These are phyloP conservation scores for Discostella stelligeroides DNA, from an alignment of 108 stramenopile genomes.

Conservation along the genomic window DNA sequence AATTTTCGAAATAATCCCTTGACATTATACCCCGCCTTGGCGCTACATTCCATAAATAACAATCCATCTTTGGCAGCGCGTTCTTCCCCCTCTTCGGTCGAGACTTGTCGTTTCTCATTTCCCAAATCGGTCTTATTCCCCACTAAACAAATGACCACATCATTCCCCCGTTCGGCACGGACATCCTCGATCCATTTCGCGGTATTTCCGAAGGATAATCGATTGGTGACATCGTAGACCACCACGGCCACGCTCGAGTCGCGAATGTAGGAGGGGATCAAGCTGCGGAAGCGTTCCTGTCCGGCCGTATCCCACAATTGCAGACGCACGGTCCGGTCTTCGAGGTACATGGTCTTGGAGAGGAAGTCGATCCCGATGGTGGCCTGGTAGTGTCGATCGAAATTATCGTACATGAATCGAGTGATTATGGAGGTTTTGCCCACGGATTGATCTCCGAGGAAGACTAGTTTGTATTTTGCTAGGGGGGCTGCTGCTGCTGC, in stretches of 20 bases:
- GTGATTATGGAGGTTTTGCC: constrained; percentile 99
- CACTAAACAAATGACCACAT: constrained; percentile 98
- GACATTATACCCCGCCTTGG: constrained; percentile 98
- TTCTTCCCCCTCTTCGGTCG: constrained; percentile 97
- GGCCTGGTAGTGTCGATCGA: constrained; percentile 98
- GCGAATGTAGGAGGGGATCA: constrained; percentile 99
- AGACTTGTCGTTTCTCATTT: constrained; percentile 95
- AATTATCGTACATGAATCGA: constrained; percentile 96
- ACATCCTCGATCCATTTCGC: constrained; percentile 99
- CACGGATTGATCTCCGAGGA: constrained; percentile 98
- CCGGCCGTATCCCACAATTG: constrained; percentile 99
- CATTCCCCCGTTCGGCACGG: constrained; percentile 95
- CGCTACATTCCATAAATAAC: constrained; percentile 98
- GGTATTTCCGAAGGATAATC: constrained; percentile 95
- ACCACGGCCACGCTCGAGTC: constrained; percentile 98
- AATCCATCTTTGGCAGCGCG: constrained; percentile 92
- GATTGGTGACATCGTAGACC: constrained; percentile 97
- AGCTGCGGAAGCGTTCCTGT: constrained; percentile 93
- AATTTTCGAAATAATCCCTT: constrained; percentile 97
- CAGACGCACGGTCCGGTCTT: constrained; percentile 97
- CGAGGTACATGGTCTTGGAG: constrained; percentile 98
- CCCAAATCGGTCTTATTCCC: constrained; percentile 99
- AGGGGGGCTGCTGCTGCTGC: constrained; percentile 80
- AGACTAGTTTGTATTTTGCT: constrained; percentile 98
- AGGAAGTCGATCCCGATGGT: constrained; percentile 99